These are phyloP conservation scores for Alloteropsis semialata DNA, from an alignment of 176 grass and related monocot genomes.

Conservation along the genomic window DNA sequence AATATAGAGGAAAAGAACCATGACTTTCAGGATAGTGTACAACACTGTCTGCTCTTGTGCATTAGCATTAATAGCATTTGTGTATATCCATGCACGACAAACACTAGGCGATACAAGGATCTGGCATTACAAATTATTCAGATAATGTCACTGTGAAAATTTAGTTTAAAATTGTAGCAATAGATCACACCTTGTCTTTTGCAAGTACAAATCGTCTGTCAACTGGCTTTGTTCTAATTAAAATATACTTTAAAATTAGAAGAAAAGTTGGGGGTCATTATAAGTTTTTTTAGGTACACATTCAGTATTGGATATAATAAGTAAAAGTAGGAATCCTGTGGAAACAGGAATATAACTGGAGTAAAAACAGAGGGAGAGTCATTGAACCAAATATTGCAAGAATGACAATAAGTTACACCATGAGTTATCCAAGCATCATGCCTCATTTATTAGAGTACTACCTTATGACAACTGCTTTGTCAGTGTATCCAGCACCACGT, in stretches of 20 bases:
- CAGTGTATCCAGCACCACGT: conserved; percentile 81
- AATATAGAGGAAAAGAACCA: not conserved
- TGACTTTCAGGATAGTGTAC: not conserved
- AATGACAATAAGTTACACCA: not conserved
- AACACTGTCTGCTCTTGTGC: not conserved
- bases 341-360: not conserved
- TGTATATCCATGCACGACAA: conserved; percentile 1
- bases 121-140: not conserved
- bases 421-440: not conserved
- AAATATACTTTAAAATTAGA: not conserved
- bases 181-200: not conserved
- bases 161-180: not conserved
- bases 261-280: not conserved
- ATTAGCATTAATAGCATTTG: not conserved
- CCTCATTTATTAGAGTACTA: not conserved
- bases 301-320: not conserved
- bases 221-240: not conserved
- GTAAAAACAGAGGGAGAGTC: not conserved
- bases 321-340: not conserved
- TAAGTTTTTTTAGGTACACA: not conserved
- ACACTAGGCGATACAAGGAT: not conserved
- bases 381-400: not conserved
- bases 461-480: conserved; percentile 96
- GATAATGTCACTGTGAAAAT: not conserved
- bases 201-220: not conserved